These are phyloP conservation scores for Fennellomyces sp. DNA, from an alignment of 371 early-diverging fungal species.

Conservation along the genomic window DNA sequence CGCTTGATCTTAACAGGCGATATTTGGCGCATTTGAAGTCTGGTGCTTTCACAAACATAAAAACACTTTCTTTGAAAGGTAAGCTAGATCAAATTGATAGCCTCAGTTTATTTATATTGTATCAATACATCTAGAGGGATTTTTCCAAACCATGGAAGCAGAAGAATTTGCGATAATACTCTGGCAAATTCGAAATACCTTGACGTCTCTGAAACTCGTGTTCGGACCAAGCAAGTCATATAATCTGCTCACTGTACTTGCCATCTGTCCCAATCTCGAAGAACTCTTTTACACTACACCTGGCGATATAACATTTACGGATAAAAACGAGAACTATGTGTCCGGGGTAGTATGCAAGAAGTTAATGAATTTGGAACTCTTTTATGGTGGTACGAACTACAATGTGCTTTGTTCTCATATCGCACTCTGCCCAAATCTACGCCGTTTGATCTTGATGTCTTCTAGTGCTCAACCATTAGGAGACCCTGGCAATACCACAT, in stretches of 20 bases:
- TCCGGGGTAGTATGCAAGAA: too few species aligned
- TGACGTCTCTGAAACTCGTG: background rate
- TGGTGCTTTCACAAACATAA: too few species aligned
- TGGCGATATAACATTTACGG: too few species aligned
- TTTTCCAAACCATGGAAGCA: too few species aligned
- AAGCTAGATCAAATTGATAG: background rate
- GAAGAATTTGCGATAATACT: background rate
- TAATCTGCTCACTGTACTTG: background rate
- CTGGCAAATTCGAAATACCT: background rate
- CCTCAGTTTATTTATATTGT: too few species aligned
- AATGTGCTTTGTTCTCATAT: background rate
- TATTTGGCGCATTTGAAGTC: too few species aligned
- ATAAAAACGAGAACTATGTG: too few species aligned
- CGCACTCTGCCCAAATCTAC: background rate
- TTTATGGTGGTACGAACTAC: background rate
- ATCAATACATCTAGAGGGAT: too few species aligned
- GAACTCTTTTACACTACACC: background rate
- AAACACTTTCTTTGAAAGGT: background rate
- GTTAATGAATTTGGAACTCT: background rate
- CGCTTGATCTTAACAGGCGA: too few species aligned
- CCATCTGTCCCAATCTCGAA: background rate
- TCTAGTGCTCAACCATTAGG: background rate
- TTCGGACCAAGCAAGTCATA: too few species aligned
- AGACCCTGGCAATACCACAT: background rate
- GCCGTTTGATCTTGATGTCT: background rate